Evolutionary conservation across 768 basidiomycete genomes (phyloP).

Genomic region (Clavulina sp.): DNA sequence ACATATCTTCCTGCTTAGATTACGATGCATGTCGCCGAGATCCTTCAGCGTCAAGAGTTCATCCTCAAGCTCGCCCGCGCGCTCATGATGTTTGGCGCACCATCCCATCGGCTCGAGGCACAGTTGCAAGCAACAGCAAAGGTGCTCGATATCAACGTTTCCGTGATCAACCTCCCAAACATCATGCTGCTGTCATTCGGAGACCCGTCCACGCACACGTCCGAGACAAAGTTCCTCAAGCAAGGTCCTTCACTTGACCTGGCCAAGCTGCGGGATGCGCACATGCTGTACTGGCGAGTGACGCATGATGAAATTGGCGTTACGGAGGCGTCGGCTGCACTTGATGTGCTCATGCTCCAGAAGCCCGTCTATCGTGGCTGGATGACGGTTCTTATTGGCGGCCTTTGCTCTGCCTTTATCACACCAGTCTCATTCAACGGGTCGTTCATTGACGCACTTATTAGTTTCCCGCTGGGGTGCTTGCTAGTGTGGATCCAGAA

Average conservation of each 20-base stretch:
- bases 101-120: constrained; percentile 85
- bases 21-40: not conserved
- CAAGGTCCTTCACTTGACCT: constrained; percentile 51
- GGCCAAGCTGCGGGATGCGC: constrained; percentile 70
- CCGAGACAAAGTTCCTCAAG: constrained; percentile 76
- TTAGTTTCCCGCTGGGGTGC: constrained; percentile 57
- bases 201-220: constrained; percentile 59
- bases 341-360: constrained; percentile 43
- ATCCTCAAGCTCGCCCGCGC: constrained; percentile 70
- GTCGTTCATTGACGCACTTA: constrained; percentile 57
- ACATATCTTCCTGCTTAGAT: not conserved
- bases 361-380: constrained; percentile 41
- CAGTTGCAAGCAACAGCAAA: constrained; percentile 77
- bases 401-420: constrained; percentile 59
- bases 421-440: constrained; percentile 57
- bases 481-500: constrained; percentile 58
- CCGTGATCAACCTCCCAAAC: constrained; percentile 74
- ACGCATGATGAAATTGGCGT: constrained; percentile 88
- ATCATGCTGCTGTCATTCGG: constrained; percentile 70
- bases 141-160: constrained; percentile 79
- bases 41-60: constrained; percentile 65
- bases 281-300: constrained; percentile 68
- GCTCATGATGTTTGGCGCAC: constrained; percentile 83
- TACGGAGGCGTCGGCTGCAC: constrained; percentile 44
- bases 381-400: constrained; percentile 53